Evolutionary conservation across 129 eudicot genomes (phyloP).

Genomic region (Flaveria robusta): DNA sequence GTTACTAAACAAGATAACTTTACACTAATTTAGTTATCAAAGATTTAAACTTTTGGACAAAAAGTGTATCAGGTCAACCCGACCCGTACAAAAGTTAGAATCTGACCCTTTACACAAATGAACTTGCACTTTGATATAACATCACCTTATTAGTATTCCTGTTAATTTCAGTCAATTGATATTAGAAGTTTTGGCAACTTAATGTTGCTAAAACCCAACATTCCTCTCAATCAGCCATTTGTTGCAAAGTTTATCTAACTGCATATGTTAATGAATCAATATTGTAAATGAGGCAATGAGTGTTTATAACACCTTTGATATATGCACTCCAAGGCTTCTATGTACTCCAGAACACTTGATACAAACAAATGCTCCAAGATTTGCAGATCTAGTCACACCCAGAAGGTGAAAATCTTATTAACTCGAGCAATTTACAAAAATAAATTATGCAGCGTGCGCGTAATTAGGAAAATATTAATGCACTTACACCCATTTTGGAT

Average conservation of each 20-base stretch:
- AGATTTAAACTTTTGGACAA: not conserved
- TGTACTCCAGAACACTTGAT: constrained; percentile 97
- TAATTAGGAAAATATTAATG: constrained; percentile 18
- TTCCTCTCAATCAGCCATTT: not conserved
- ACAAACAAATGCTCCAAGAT: constrained; percentile 81
- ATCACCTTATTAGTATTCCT: constrained; percentile 7
- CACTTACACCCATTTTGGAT: constrained; percentile 98
- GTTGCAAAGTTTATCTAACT: not conserved
- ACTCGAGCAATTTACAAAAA: constrained; percentile 1
- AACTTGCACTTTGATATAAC: not conserved
- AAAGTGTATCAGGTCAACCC: not conserved
- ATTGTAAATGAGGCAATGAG: constrained; percentile 12
- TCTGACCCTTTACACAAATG: not conserved
- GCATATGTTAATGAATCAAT: not conserved
- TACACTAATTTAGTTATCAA: not conserved
- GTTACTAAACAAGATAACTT: not conserved
- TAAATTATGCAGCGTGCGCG: not conserved
- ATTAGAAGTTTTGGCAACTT: not conserved
- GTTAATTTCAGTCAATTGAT: not conserved
- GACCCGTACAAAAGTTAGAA: not conserved
- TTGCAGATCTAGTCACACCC: constrained; percentile 61
- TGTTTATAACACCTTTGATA: constrained; percentile 63
- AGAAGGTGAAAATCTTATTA: constrained; percentile 17
- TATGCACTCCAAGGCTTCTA: constrained; percentile 98
- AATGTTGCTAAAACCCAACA: not conserved